Evolutionary conservation across 768 basidiomycete genomes (phyloP).

Genomic region (Myochromella boudieri): DNA sequence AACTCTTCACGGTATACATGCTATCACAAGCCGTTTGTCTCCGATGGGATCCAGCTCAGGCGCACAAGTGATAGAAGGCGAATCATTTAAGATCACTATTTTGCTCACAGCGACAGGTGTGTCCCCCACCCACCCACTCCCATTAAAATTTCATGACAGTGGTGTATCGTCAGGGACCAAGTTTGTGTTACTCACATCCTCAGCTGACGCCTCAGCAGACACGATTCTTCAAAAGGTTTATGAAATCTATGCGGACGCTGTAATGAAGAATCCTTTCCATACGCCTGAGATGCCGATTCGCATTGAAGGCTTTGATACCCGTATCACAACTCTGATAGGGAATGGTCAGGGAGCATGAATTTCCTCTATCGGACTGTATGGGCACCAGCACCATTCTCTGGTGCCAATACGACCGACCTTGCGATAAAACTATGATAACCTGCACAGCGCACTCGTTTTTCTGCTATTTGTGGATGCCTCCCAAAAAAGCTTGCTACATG

Average conservation of each 20-base stretch:
- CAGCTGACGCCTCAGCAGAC: conserved; percentile 70
- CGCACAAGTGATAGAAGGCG: conserved; percentile 93
- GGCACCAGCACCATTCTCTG: background rate
- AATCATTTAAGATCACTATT: conserved; percentile 93
- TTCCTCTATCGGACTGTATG: background rate
- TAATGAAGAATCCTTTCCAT: conserved; percentile 99
- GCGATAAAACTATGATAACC: no score
- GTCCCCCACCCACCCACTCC: conserved; percentile 1
- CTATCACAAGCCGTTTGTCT: conserved; percentile 91
- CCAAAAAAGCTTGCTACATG: no score
- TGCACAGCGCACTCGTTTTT: no score
- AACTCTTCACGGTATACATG: conserved; percentile 96
- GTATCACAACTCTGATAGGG: conserved; percentile 62
- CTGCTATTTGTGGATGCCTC: no score
- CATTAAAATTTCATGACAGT: background rate
- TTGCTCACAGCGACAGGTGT: conserved; percentile 87
- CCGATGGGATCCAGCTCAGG: conserved; percentile 83
- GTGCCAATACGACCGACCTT: no score
- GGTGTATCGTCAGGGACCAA: conserved; percentile 74
- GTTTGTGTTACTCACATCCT: conserved; percentile 88
- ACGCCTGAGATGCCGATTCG: conserved; percentile 99
- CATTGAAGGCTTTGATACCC: conserved; percentile 81
- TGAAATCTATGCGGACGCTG: conserved; percentile 90
- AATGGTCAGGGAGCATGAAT: conserved; percentile 30
- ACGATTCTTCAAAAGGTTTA: conserved; percentile 81